Base-by-base conservation (phyloP, 2,329 filamentous ascomycete genomes). In the Scedosporium boydii region DNA sequence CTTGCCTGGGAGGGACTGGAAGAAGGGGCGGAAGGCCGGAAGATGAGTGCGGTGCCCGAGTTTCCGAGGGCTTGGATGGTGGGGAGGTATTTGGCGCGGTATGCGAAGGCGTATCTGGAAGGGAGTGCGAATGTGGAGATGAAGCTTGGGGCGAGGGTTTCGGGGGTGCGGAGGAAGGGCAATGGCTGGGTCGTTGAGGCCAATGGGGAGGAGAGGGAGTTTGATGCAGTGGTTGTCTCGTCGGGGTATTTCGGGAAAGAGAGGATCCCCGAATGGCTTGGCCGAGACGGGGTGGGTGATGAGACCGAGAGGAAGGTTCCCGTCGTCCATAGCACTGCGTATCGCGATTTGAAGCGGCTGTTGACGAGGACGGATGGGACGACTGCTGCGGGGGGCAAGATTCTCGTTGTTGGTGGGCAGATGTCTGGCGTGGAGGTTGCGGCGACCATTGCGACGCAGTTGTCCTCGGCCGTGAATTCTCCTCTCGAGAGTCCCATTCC, bases 351-450 rank as follows among this genome's bases (percentile, higher is more conserved):
- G 1, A 68, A 78, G 29, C 71, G 70, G 7, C 71, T 87, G 2
- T 67, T 87, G 1, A 74, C 73, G 0, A 48, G 67, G 21, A 67
- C 73, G 0, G 70, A 75, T 2, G 62, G 65, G 4, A 68, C 69
- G 0, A 34, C 29, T 34, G 6, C 9, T 34, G 4, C 29, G 5
- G 78, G 78, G 1, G 82, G 83, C 18, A 90, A 87, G 68, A 85
- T 95, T 16, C 78, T 91, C 1, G 78, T 96, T 0, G 83, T 92
- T 1, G 91, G 91, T 0, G 90, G 90, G 0, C 89, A 92, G 68
- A 92, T 95, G 82, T 93, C 90, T 2, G 90, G 90, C 0, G 83
- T 89, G 4, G 91, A 96, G 75, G 87, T 88, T 58, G 87, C 90
- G 0, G 87, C 85, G 9, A 86, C 87, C 1, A 83, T 93, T 59